These are phyloP conservation scores for Cercospora citrullina DNA, from an alignment of 2,329 filamentous ascomycete species.

Conservation along the genomic window DNA sequence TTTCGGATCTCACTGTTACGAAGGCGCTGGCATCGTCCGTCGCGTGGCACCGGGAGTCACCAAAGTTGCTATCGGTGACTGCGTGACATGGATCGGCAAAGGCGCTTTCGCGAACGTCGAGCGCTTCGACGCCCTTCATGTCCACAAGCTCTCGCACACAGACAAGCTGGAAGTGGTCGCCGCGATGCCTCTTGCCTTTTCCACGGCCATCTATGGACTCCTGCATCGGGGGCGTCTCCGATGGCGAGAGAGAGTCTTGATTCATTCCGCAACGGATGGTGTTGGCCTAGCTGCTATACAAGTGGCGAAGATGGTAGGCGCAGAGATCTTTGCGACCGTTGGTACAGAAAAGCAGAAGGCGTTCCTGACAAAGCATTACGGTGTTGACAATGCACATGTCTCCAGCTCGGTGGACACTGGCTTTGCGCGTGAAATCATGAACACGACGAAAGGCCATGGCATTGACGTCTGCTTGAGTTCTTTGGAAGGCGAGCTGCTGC, in stretches of 20 bases:
- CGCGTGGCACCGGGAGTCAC: constrained; percentile 35
- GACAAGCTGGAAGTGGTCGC: background rate
- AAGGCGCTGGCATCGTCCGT: constrained; percentile 34
- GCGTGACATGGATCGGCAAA: constrained; percentile 21
- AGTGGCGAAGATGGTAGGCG: constrained; percentile 27
- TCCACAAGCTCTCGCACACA: background rate
- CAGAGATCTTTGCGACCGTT: constrained; percentile 35
- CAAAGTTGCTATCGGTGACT: constrained; percentile 31
- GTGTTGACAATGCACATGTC: background rate
- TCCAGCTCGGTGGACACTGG: background rate
- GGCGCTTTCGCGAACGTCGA: constrained; percentile 21
- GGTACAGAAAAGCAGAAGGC: constrained; percentile 29
- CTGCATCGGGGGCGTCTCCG: constrained; percentile 15
- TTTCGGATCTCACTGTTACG: background rate
- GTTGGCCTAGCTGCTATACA: constrained; percentile 35
- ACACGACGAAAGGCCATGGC: background rate
- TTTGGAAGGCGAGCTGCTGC: constrained; percentile 18
- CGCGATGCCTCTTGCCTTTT: background rate
- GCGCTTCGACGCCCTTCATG: background rate
- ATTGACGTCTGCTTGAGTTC: constrained; percentile 22
- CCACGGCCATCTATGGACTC: background rate
- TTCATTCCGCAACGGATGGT: constrained; percentile 33
- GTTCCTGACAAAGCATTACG: background rate
- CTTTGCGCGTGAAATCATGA: background rate
- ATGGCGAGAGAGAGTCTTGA: constrained; percentile 36